phyloP scores from a whole-genome alignment of 164 flowering plant genomes.

The Tetracentron sinense region DNA sequence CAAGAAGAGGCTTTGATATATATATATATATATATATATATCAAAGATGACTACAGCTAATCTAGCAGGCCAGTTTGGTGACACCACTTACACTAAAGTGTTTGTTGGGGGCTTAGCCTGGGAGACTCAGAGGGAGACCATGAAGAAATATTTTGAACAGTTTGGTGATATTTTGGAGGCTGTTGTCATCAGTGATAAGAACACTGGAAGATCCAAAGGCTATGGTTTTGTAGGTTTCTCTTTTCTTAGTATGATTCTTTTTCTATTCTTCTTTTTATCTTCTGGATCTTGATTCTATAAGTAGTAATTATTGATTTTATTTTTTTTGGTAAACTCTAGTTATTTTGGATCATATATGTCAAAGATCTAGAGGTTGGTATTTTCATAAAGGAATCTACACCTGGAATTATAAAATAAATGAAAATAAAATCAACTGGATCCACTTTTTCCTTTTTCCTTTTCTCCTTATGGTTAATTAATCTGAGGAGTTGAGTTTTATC shows the following conservation, averaged over 20 bases:
- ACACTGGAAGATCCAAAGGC: conserved; percentile 94
- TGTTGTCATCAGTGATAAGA: conserved; percentile 88
- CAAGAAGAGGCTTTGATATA: conserved; percentile 5
- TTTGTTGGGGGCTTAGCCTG: conserved; percentile 97
- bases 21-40: no score
- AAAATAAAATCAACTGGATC: conserved; percentile 6
- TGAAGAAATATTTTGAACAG: conserved; percentile 87
- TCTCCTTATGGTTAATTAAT: background rate
- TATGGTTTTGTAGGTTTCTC: conserved; percentile 77
- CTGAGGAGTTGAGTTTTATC: background rate
- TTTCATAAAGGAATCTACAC: conserved; percentile 2
- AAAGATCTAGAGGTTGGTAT: conserved; percentile 12
- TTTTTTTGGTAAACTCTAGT: background rate
- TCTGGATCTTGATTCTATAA: background rate
- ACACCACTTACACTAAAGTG: conserved; percentile 90
- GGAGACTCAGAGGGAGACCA: conserved; percentile 90
- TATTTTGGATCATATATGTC: background rate
- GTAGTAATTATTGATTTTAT: background rate
- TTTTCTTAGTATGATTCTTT: background rate
- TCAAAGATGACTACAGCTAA: conserved; percentile 47
- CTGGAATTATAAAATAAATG: background rate
- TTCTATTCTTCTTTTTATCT: background rate
- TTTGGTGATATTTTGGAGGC: conserved; percentile 96
- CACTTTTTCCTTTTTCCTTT: background rate
- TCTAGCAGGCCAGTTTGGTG: conserved; percentile 63